These are phyloP conservation scores for Penicillium sp. DNA, from an alignment of 2,329 filamentous ascomycete species.

Conservation along the genomic window DNA sequence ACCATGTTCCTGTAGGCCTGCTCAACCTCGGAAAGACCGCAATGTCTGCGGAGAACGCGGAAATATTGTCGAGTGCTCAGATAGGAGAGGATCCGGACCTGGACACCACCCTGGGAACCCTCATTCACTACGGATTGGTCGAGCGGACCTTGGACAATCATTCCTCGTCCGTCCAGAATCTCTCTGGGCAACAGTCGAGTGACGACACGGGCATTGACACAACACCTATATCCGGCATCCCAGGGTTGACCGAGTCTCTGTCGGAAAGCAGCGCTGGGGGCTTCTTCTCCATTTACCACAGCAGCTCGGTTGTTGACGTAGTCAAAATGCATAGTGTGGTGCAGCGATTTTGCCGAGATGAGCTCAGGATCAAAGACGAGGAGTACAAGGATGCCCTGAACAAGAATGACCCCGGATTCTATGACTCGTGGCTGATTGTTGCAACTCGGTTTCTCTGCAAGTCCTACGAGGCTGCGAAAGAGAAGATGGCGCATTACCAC, in stretches of 20 bases:
- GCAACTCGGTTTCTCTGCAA: conserved; percentile 42
- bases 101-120: conserved; percentile 45
- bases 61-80: conserved; percentile 39
- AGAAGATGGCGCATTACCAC: conserved; percentile 39
- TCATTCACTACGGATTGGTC: conserved; percentile 48
- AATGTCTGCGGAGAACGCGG: conserved; percentile 33
- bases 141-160: conserved; percentile 41
- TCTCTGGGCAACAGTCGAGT: conserved; percentile 19
- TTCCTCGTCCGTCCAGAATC: conserved; percentile 11
- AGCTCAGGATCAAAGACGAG: conserved; percentile 40
- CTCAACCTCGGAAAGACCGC: conserved; percentile 53
- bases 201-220: conserved; percentile 23
- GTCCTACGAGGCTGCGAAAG: conserved; percentile 43
- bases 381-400: conserved; percentile 21
- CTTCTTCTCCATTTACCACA: conserved; percentile 31
- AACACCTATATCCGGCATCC: conserved; percentile 13
- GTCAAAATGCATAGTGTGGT: conserved; percentile 50
- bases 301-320: conserved; percentile 40
- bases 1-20: conserved; percentile 65
- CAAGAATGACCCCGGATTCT: conserved; percentile 32
- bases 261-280: conserved; percentile 38
- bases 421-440: conserved; percentile 45
- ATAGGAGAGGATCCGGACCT: conserved; percentile 39
- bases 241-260: conserved; percentile 34
- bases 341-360: conserved; percentile 48